Conservation (phyloP, 495 filamentous ascomycete genomes). For the Xylaria nigripes region DNA sequence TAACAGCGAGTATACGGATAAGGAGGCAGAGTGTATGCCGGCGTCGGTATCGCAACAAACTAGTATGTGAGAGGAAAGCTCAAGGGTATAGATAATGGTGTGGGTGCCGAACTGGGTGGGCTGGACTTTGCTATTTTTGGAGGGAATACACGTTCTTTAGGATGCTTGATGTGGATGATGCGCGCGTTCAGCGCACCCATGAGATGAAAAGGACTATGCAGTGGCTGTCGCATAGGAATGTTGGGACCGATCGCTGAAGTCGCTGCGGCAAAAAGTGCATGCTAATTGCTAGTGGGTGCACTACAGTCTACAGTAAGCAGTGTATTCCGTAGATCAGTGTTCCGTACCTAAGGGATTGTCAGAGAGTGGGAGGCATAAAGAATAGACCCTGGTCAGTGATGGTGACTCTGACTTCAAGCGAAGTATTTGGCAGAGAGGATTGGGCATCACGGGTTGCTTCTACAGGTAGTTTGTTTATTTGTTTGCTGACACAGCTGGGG, state of each 20-base stretch:
- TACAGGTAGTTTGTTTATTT: slow-evolving; percentile 32
- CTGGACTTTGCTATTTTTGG: background rate
- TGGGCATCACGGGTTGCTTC: slow-evolving; percentile 16
- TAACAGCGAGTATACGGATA: slow-evolving; percentile 23
- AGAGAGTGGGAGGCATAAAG: background rate
- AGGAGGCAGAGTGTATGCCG: background rate
- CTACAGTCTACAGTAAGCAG: too few relatives aligned
- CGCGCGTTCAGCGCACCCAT: slow-evolving; percentile 26
- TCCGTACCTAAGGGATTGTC: background rate
- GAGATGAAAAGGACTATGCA: slow-evolving; percentile 13
- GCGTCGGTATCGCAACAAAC: background rate
- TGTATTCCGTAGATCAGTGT: too few relatives aligned
- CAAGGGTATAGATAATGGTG: background rate
- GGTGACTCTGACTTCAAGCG: background rate
- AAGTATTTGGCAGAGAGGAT: background rate
- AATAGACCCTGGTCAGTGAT: background rate
- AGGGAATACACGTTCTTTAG: background rate
- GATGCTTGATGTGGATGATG: slow-evolving; percentile 2
- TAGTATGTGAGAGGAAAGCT: background rate
- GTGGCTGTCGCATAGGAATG: slow-evolving; percentile 12
- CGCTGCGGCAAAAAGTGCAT: background rate
- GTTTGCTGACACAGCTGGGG: slow-evolving; percentile 16
- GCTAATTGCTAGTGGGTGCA: background rate
- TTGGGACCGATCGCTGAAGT: slow-evolving; percentile 4
- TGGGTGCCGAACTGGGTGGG: background rate